Evolutionary conservation across 805 yeast genomes (phyloP), one percentile per base, ranked within the genome.

Genomic region (Pichia nanzhaoensis): DNA sequence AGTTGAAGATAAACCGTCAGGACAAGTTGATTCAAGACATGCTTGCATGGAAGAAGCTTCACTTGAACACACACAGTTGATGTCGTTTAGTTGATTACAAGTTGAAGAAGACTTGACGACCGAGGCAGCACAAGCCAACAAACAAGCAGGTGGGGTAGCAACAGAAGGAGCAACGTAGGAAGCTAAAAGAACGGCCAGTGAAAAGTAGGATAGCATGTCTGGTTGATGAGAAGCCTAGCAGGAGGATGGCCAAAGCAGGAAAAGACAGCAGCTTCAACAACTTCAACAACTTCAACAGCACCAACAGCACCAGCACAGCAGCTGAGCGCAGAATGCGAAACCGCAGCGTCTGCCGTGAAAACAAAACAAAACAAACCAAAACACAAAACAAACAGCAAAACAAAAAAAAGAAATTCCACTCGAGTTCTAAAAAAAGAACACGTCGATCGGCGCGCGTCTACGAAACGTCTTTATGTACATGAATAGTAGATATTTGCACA

Each of bases 141-240:
- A 68, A 72, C 96, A 89, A 33, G 96, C 96, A 49, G 96, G 96
- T 42, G 96, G 93, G 45, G 91, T 72, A 38, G 78, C 75, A 27
- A 74, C 73, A 28, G 71, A 57, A 20, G 75, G 67, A 32, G 63
- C 59, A 46, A 71, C 55, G 49, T 66, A 61, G 7, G 63, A 58
- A 27, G 74, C 63, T 42, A 73, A 69, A 47, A 70, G 49, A 19
- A 60, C 44, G 35, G 62, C 60, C 21, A 57, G 40, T 13, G 56
- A 43, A 39, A 53, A 37, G 43, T 47, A 40, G 10, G 51, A 47
- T n/a, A 47, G 42, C 48, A 47, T 49, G 37, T 35, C 32, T 37
- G 44, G 20, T 24, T 30, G 14, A 17, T 10, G 42, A 32, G 16
- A n/a, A n/a, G n/a, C n/a, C n/a, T n/a, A n/a, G n/a, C n/a, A n/a